These are phyloP conservation scores for Backusella australiensis DNA, from an alignment of 192 early-diverging fungal species.

Conservation along the genomic window DNA sequence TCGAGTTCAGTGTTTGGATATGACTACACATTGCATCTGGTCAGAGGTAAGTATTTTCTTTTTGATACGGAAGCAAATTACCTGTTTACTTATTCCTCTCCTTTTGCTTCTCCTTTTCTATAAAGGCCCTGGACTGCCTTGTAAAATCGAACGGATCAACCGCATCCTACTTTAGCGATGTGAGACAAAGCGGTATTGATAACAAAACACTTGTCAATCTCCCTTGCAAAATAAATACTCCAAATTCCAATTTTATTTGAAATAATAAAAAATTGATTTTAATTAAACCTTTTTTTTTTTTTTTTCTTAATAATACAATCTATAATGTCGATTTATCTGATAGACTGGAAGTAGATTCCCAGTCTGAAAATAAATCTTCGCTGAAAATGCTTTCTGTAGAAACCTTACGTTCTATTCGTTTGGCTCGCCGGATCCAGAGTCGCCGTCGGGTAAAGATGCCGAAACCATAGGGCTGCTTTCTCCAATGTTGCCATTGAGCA, in stretches of 20 bases:
- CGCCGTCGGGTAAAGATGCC: background rate
- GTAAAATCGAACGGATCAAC: background rate
- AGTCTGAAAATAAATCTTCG: slow-evolving; percentile 3
- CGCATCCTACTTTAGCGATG: background rate
- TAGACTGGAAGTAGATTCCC: slow-evolving; percentile 1
- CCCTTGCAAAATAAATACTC: background rate
- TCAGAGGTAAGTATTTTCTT: slow-evolving; percentile 45
- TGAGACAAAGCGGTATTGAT: background rate
- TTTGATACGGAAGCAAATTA: background rate
- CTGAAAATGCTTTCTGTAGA: background rate
- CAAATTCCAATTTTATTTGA: slow-evolving; percentile 7
- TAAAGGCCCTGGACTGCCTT: background rate
- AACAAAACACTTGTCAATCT: background rate
- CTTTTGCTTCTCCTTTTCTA: background rate
- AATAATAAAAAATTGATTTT: background rate
- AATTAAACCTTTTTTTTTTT: background rate
- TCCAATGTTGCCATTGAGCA: background rate
- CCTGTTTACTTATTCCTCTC: background rate
- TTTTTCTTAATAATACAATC: background rate
- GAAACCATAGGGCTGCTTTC: background rate
- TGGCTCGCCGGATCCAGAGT: background rate
- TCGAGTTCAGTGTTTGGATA: slow-evolving; percentile 62
- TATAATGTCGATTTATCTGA: background rate
- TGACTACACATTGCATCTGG: slow-evolving; percentile 69
- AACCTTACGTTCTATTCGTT: background rate